Percentiles rank a stretch among this genome's conserved stretches.
These are phyloP conservation scores for Lentinula detonsa DNA, from an alignment of 768 basidiomycete genomes.

Conservation along the genomic window DNA sequence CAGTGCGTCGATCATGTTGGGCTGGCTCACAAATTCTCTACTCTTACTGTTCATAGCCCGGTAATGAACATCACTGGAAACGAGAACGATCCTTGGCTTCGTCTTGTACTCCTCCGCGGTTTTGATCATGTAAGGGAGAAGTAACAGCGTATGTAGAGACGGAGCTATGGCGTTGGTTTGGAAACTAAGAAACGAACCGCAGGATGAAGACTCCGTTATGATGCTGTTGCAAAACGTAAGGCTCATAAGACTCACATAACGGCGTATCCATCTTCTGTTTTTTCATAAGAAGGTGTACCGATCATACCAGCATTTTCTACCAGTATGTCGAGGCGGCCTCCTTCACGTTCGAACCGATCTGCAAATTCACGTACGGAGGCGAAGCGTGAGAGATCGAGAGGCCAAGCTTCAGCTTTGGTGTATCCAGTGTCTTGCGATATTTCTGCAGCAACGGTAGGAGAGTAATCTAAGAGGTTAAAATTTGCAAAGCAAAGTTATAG, in stretches of 20 bases:
- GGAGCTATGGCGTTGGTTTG: constrained; percentile 42
- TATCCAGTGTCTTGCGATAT: constrained; percentile 17
- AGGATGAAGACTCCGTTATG: neutral
- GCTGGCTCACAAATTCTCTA: constrained; percentile 16
- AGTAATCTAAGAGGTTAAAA: neutral
- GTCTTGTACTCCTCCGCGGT: constrained; percentile 26
- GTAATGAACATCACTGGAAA: constrained; percentile 37
- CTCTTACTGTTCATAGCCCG: constrained; percentile 9
- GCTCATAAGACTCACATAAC: neutral
- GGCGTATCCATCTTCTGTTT: neutral
- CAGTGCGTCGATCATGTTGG: constrained; percentile 24
- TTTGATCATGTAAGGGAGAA: constrained; percentile 35
- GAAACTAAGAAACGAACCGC: constrained; percentile 21
- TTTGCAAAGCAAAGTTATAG: constrained; percentile 9
- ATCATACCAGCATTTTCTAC: constrained; percentile 25
- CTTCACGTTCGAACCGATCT: constrained; percentile 13
- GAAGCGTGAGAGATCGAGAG: constrained; percentile 22
- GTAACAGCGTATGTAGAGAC: constrained; percentile 30
- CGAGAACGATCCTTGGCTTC: constrained; percentile 32
- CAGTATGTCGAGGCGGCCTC: constrained; percentile 17
- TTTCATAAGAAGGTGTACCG: neutral
- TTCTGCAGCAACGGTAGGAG: constrained; percentile 10
- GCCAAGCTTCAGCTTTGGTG: constrained; percentile 20
- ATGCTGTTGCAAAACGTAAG: too few species aligned
- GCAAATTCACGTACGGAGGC: constrained; percentile 21